Evolutionary conservation across 139 green algal genomes (phyloP).

Genomic region (Asterochloris sp.): DNA sequence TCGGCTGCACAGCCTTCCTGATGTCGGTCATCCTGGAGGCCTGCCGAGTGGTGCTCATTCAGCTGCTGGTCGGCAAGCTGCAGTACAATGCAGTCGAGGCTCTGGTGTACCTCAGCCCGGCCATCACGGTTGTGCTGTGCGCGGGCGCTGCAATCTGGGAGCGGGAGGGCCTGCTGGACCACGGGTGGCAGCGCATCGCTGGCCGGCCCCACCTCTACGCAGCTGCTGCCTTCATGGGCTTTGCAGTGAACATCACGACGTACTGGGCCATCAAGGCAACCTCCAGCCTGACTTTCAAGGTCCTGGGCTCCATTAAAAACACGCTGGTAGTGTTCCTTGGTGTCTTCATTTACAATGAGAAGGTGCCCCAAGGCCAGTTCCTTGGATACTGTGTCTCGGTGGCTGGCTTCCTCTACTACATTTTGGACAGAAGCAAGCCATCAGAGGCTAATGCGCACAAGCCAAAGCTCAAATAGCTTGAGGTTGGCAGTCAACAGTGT

Average conservation of each 20-base stretch:
- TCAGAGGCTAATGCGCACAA: neutral
- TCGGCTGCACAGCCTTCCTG: constrained; percentile 30
- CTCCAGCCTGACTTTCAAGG: constrained; percentile 73
- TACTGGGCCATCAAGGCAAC: constrained; percentile 61
- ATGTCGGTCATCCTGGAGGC: constrained; percentile 24
- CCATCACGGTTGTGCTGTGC: constrained; percentile 43
- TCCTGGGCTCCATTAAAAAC: constrained; percentile 63
- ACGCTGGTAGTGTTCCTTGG: constrained; percentile 44
- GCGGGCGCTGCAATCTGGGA: constrained; percentile 30
- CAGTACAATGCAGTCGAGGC: constrained; percentile 24
- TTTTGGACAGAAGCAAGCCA: neutral
- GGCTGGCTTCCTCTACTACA: constrained; percentile 57
- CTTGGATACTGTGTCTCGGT: constrained; percentile 61
- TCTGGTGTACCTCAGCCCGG: constrained; percentile 53
- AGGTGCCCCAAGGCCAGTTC: constrained; percentile 22
- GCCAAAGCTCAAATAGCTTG: neutral
- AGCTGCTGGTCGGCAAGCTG: constrained; percentile 27
- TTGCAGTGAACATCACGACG: constrained; percentile 56
- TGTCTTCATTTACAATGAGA: constrained; percentile 31
- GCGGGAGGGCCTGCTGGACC: constrained; percentile 20
- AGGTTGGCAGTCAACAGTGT: neutral
- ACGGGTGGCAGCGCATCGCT: constrained; percentile 25
- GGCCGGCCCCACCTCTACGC: constrained; percentile 23
- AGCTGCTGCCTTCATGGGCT: constrained; percentile 27
- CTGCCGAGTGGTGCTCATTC: constrained; percentile 17